Percentiles rank a stretch among this genome's conserved stretches.
phyloP scores from a whole-genome alignment of 2,329 filamentous ascomycete genomes.

The Pestalotiopsis sp. region DNA sequence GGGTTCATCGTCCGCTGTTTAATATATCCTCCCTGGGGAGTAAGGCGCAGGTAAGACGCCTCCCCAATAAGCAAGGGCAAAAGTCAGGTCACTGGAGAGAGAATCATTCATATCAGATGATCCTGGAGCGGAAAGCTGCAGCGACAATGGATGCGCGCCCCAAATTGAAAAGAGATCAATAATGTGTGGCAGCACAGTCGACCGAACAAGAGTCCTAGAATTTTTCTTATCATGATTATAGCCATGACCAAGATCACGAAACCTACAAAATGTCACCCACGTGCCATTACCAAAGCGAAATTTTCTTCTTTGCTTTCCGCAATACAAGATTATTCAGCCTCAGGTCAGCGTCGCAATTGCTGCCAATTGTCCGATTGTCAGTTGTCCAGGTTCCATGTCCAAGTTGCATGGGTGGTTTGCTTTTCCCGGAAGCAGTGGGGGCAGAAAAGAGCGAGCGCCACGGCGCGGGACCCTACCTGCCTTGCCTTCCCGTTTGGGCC shows the following conservation, averaged over 20 bases:
- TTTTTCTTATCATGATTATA: too few relatives aligned
- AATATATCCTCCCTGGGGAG: not conserved
- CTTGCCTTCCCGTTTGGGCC: not conserved
- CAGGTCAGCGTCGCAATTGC: conserved; percentile 1
- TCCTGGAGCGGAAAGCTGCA: not conserved
- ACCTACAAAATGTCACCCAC: not conserved
- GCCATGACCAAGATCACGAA: too few relatives aligned
- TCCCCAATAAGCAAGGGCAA: not conserved
- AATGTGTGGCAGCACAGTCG: too few relatives aligned
- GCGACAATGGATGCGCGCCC: not conserved
- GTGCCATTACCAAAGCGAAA: not conserved
- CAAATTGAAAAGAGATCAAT: too few relatives aligned
- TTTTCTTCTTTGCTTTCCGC: not conserved
- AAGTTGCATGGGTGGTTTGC: not conserved
- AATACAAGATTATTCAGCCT: not conserved
- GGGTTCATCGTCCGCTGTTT: not conserved
- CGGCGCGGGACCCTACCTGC: not conserved
- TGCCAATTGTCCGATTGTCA: not conserved
- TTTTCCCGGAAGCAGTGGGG: not conserved
- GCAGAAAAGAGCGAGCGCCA: not conserved
- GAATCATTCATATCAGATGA: not conserved
- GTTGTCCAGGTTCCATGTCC: not conserved
- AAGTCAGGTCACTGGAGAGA: not conserved
- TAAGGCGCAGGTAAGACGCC: not conserved
- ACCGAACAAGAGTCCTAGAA: too few relatives aligned